Evolutionary conservation across 1,139 yeast genomes (phyloP).

Genomic region (Neolecta irregularis): DNA sequence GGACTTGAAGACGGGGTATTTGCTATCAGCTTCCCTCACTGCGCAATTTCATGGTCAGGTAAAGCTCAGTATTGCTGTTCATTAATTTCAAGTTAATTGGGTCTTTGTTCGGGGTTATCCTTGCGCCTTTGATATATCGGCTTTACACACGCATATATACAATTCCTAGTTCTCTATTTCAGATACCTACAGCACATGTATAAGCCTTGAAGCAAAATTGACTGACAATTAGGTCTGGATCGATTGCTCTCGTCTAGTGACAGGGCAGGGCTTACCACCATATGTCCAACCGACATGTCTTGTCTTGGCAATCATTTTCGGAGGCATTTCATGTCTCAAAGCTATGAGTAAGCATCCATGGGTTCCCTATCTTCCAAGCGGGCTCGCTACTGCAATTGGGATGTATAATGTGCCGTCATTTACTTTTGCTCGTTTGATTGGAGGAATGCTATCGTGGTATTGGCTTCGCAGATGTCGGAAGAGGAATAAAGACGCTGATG

Average conservation of each 20-base stretch:
- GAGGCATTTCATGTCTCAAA: constrained; percentile 41
- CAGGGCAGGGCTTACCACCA: constrained; percentile 82
- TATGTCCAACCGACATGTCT: constrained; percentile 53
- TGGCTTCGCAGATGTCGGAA: constrained; percentile 24
- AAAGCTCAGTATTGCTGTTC: too few relatives aligned
- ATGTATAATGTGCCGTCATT: constrained; percentile 87
- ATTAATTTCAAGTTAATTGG: too few relatives aligned
- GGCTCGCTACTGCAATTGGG: constrained; percentile 95
- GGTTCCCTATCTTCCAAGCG: constrained; percentile 61
- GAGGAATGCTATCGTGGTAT: constrained; percentile 63
- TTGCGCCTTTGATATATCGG: constrained; percentile 69
- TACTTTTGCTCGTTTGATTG: constrained; percentile 80
- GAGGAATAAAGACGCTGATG: constrained; percentile 12
- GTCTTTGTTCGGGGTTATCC: constrained; percentile 61
- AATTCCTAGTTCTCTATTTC: not conserved
- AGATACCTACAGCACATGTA: too few relatives aligned
- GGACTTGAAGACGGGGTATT: constrained; percentile 88
- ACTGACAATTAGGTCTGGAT: constrained; percentile 95
- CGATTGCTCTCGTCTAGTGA: constrained; percentile 83
- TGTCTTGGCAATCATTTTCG: constrained; percentile 53
- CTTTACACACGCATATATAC: constrained; percentile 67
- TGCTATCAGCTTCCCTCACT: constrained; percentile 78
- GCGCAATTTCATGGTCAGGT: constrained; percentile 89
- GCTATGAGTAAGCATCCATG: constrained; percentile 22
- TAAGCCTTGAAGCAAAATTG: too few relatives aligned